Evolutionary conservation across 2,329 filamentous ascomycete genomes (phyloP), one percentile per base, ranked within the genome.

Genomic region (Remersonia thermophila): DNA sequence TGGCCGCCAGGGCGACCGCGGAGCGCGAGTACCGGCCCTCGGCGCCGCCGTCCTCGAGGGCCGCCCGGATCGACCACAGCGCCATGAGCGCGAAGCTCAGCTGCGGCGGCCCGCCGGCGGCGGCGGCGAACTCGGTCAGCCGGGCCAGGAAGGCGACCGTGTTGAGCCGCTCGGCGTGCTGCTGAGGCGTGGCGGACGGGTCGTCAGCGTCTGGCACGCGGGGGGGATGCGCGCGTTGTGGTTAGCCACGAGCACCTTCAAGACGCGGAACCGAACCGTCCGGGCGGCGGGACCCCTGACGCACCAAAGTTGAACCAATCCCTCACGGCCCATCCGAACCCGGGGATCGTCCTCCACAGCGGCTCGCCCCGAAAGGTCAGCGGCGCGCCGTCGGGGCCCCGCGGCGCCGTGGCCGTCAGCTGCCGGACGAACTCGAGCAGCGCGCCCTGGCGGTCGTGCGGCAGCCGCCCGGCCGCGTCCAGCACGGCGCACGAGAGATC

Each of bases 301-400:
- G 4, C 38, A 56, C 54, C 45, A 18, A 47, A 52, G 29, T 56
- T 55, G 39, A 44, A 52, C 8, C 33, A 9, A 7, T 55, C 51
- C 18, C 54, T 41, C 17, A 45, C 43, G 7, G 42, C 38, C 47
- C 47, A 48, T 2, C 50, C 50, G 35, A 55, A 50, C 3, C 40
- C 43, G 3, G 54, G 53, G 29, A 56, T 30, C n/a, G 51, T 51
- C 20, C 34, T 44, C 53, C 53, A 56, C 2, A 55, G 32, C n/a
- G 14, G 12, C 10, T 45, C 40, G 17, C 45, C 41, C 10, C 40
- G 39, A 11, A 42, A 30, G 29, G 38, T 41, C 11, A 53, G 30
- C n/a, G 35, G 28, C 32, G 51, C 33, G 6, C 46, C 51, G 4
- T 44, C 36, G 2, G 34, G 30, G n/a, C 37, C 39, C 4, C 37